Evolutionary conservation across 2,329 filamentous ascomycete genomes (phyloP), one percentile per base, ranked within the genome.

Genomic region (Stachybotrys chartarum): DNA sequence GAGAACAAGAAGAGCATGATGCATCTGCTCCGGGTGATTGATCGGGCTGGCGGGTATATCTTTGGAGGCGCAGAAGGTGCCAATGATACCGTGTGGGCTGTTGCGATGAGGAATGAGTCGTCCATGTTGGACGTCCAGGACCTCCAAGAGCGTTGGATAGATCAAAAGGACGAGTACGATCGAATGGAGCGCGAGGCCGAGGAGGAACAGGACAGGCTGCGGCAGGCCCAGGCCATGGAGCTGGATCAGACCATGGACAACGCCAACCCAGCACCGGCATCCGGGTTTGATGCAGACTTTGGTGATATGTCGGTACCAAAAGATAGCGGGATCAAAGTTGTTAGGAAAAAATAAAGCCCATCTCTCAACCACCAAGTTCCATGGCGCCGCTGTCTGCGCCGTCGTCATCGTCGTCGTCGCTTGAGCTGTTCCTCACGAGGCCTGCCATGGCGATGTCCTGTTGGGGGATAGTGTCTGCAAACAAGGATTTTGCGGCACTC

Each of bases 1-100:
- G 94, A 99, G 72, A 94, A 99, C 68, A 97, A 96, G 71, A 90
- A 88, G 73, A 95, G 90, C 68, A 97, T 99, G 91, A 95, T 95
- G 84, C 86, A 89, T 63, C 78, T 99, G 5, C 76, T 99, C 53
- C 85, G 88, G 50, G 87, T 93, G 1, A 92, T 99, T 66, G 94
- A 99, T 70, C 83, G 94, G 47, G 93, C 94, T 0, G 87, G 90
- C 10, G 94, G 94, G 0, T 97, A 97, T 72, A 88, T 91, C 1
- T 97, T 99, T 74, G 92, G 92, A 0, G 82, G 87, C 6, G 88
- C 91, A 0, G 91, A 97, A 68, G 93, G 91, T 2, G 90, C 91
- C 50, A 97, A 97, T 63, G 93, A 99, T 69, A 92, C 88, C 7
- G 84, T 99, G n/a, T 99, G 94, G 94, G 90, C 95, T 66, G 86